phyloP scores from a whole-genome alignment of 352 stramenopile species.

The Phytophthora parvispora region DNA sequence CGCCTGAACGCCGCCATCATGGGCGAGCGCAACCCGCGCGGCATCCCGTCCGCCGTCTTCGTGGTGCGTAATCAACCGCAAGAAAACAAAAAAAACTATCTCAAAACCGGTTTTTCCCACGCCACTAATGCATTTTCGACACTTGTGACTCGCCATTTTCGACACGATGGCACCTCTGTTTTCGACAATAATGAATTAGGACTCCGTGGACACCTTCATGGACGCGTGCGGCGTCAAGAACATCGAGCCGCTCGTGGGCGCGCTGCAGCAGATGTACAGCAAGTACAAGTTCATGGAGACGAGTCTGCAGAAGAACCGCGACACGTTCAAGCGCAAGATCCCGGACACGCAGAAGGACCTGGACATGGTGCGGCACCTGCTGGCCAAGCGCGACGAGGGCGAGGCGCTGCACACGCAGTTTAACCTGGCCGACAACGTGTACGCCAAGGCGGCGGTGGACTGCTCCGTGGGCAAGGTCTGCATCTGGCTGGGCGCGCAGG shows the following conservation, averaged over 20 bases:
- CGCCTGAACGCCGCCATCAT: slow-evolving; percentile 81
- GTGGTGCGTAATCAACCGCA: too few relatives aligned
- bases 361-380: slow-evolving; percentile 56
- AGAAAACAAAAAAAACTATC: neutral
- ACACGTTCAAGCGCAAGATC: slow-evolving; percentile 92
- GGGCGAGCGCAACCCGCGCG: slow-evolving; percentile 81
- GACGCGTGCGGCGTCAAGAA: slow-evolving; percentile 53
- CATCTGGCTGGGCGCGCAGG: slow-evolving; percentile 98
- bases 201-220: slow-evolving; percentile 83
- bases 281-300: slow-evolving; percentile 95
- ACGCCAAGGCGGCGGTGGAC: slow-evolving; percentile 96
- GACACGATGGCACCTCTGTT: neutral
- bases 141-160: neutral
- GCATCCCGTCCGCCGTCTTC: slow-evolving; percentile 85
- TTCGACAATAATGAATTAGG: slow-evolving; percentile 50
- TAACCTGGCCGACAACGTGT: slow-evolving; percentile 96
- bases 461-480: slow-evolving; percentile 93
- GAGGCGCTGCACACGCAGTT: slow-evolving; percentile 93
- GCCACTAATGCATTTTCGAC: slow-evolving; percentile 1
- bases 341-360: slow-evolving; percentile 93
- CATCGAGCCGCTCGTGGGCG: slow-evolving; percentile 83
- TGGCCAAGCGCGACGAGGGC: slow-evolving; percentile 74
- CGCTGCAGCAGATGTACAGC: slow-evolving; percentile 90
- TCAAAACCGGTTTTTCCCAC: neutral
- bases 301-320: slow-evolving; percentile 86